Evolutionary conservation across 1,284 basidiomycete species (phyloP), one percentile per base, ranked within the genome.

Genomic region (Melampsora abietis-canadensis): DNA sequence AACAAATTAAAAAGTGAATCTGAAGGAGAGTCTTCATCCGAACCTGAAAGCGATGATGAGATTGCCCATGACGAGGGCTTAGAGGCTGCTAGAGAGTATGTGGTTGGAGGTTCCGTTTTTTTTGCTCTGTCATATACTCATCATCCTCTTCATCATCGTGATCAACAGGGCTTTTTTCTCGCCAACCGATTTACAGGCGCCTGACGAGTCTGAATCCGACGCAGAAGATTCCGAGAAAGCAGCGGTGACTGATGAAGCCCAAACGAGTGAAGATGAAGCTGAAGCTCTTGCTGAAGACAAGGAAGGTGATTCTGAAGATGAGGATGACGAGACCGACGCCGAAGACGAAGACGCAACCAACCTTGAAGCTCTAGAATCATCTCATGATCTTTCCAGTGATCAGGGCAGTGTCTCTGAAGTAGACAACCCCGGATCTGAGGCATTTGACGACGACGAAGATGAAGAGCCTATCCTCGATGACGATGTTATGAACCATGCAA

Each of bases 311-410:
- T 57, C 67, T 37, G 66, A 30, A 15, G 68, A 73, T 12, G 77
- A 70, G 14, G 77, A 76, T 14, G 78, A 77, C n/a, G 19, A 19
- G 40, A 14, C 40, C 8, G 87, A 88, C 66, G 88, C 85, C 21
- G 87, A 88, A 66, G 88, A 85, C 46, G 87, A 87, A n/a, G 84
- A 83, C 21, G 86, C 84, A 40, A 85, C 82, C 6, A 87, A 87
- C 76, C 86, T 84, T 21, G 91, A 91, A 83, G 87, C 86, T 64
- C 84, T 97, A 19, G 92, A 91, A 0, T 92, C 92, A 1, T 84
- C 88, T 0, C 89, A 90, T 78, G 92, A 96, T 80, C 85, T 88
- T 75, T 92, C 91, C 78, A 86, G 88, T 76, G 92, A 93, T 83
- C 88, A 88, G 81, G 86, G 40, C 40, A 44, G 40, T 15, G 2